Conservation (phyloP, 176 grass and related monocot species). For the Melocanna baccifera region DNA sequence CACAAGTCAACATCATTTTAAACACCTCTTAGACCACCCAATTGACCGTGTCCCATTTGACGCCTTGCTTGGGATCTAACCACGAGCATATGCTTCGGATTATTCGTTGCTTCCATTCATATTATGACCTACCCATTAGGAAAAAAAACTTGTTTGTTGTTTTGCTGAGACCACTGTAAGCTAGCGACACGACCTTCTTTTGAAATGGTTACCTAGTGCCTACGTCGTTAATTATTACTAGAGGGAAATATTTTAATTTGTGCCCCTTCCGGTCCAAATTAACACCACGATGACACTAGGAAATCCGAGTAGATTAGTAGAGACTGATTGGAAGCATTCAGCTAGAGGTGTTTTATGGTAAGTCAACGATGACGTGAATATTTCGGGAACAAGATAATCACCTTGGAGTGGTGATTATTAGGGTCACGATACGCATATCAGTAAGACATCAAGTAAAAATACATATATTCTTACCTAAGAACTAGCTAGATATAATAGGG, state of each 20-base stretch:
- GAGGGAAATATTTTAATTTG: not conserved
- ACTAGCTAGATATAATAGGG: not conserved
- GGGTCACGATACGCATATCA: not conserved
- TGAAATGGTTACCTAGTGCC: no score
- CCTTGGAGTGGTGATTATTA: no score
- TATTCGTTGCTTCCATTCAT: not conserved
- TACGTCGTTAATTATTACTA: no score
- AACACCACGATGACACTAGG: not conserved
- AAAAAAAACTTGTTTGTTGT: no score
- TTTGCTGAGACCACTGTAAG: not conserved
- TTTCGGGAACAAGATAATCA: not conserved
- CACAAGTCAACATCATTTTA: no score
- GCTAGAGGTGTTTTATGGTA: not conserved
- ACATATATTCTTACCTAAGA: not conserved
- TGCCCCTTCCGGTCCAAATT: not conserved
- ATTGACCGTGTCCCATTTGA: not conserved
- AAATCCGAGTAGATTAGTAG: not conserved
- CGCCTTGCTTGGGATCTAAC: not conserved
- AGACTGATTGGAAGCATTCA: not conserved
- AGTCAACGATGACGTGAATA: not conserved
- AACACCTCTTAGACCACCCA: no score
- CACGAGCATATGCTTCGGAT: constrained; percentile 3
- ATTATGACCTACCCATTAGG: not conserved
- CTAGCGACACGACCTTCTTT: no score
- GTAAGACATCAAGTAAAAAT: not conserved